Percentiles rank a stretch among this genome's conserved stretches.
phyloP scores from a whole-genome alignment of 2,329 filamentous ascomycete species.

The Diaporthe batatas region DNA sequence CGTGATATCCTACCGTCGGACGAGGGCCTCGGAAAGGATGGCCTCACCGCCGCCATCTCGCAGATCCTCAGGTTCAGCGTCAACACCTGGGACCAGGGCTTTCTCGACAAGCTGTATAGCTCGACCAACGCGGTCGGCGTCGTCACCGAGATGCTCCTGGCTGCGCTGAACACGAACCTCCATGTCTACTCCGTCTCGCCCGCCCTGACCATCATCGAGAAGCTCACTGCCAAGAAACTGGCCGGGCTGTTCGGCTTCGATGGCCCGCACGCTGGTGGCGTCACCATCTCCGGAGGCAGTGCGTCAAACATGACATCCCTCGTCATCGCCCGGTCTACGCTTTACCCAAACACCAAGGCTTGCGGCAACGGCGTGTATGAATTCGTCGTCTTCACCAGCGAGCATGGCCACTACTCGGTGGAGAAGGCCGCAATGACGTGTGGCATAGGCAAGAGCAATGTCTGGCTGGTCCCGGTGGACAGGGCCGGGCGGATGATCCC shows the following conservation, averaged over 20 bases:
- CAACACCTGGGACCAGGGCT: constrained; percentile 99
- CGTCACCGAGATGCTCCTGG: constrained; percentile 85
- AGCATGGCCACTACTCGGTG: constrained; percentile 93
- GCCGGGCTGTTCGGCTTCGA: constrained; percentile 83
- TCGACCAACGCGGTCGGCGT: constrained; percentile 90
- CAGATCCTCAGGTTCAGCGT: constrained; percentile 86
- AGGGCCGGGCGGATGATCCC: constrained; percentile 78
- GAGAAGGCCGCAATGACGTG: constrained; percentile 95
- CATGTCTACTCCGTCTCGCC: constrained; percentile 97
- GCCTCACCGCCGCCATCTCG: constrained; percentile 78
- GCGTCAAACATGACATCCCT: constrained; percentile 89
- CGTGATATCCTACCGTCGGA: constrained; percentile 69
- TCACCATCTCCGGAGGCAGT: constrained; percentile 85
- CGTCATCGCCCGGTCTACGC: constrained; percentile 86
- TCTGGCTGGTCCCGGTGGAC: constrained; percentile 83
- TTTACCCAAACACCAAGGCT: constrained; percentile 83
- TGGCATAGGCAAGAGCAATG: constrained; percentile 82
- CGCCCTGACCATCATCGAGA: constrained; percentile 88
- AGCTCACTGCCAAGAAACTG: constrained; percentile 79
- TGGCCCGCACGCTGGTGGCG: constrained; percentile 78
- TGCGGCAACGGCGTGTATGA: constrained; percentile 74
- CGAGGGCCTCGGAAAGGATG: constrained; percentile 75
- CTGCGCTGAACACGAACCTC: constrained; percentile 91
- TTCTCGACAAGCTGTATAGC: constrained; percentile 95
- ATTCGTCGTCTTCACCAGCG: constrained; percentile 89